phyloP scores from a whole-genome alignment of 345 rosid genomes.

The Hibiscus mutabilis region DNA sequence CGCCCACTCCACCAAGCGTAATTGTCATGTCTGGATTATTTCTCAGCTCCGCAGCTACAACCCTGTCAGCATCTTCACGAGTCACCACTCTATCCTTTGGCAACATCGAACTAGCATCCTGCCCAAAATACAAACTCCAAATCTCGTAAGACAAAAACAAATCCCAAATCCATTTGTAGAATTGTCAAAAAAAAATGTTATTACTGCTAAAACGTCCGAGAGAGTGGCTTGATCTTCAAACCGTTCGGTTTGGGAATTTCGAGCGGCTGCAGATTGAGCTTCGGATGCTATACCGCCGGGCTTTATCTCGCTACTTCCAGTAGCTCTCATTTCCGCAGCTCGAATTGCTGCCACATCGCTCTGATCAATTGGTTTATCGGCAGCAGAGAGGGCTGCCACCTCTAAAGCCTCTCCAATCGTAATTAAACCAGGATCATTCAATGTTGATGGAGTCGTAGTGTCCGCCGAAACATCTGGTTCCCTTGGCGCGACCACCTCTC shows the following conservation, averaged over 20 bases:
- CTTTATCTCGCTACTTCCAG: slow-evolving; percentile 17
- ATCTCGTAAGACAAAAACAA: background rate
- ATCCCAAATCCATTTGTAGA: background rate
- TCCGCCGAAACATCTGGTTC: slow-evolving; percentile 15
- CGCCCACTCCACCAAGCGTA: slow-evolving; percentile 50
- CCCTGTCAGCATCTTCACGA: slow-evolving; percentile 42
- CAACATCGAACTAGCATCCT: slow-evolving; percentile 41
- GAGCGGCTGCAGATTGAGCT: slow-evolving; percentile 47
- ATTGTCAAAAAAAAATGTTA: background rate
- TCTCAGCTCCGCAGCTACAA: slow-evolving; percentile 39
- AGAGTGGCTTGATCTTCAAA: slow-evolving; percentile 31
- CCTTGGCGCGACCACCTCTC: slow-evolving; percentile 28
- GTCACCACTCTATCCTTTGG: slow-evolving; percentile 42
- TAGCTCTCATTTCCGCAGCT: slow-evolving; percentile 51
- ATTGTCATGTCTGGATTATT: slow-evolving; percentile 36
- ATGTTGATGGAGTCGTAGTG: slow-evolving; percentile 17
- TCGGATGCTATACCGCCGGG: slow-evolving; percentile 39
- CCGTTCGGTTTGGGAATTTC: slow-evolving; percentile 17
- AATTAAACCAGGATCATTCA: slow-evolving; percentile 17
- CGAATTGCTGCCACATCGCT: slow-evolving; percentile 52
- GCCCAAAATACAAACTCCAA: background rate
- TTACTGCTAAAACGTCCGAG: slow-evolving; percentile 35
- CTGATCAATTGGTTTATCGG: slow-evolving; percentile 44
- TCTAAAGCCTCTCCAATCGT: slow-evolving; percentile 59
- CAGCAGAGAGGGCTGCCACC: slow-evolving; percentile 28